phyloP scores from a whole-genome alignment of 2,329 filamentous ascomycete genomes.

The Trichoderma brevicompactum region DNA sequence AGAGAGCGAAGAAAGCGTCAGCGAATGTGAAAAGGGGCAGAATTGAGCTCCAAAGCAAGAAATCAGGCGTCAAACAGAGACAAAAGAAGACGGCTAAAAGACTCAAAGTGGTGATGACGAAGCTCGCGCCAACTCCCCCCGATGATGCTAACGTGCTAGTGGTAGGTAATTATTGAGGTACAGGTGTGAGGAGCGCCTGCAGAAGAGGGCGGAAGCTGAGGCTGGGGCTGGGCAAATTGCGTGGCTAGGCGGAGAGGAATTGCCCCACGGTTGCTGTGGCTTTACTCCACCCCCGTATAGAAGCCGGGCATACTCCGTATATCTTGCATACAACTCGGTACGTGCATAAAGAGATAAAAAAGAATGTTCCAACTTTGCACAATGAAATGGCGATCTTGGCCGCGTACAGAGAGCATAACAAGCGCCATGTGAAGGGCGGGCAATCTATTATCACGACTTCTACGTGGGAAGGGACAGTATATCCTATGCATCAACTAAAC shows the following conservation, averaged over 20 bases:
- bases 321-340: conserved; percentile 10
- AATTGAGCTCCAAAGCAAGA: conserved; percentile 19
- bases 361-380: no score
- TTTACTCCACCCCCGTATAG: background rate
- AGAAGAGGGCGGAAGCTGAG: background rate
- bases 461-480: no score
- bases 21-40: background rate
- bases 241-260: conserved; percentile 26
- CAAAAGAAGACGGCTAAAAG: conserved; percentile 18
- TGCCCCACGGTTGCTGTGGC: conserved; percentile 27
- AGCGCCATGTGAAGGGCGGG: background rate
- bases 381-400: no score
- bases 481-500: no score
- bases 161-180: conserved; percentile 16
- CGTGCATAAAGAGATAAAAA: background rate
- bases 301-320: background rate
- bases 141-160: conserved; percentile 24
- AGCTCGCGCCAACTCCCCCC: conserved; percentile 29
- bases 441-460: background rate
- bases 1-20: conserved; percentile 5
- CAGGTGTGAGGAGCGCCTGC: conserved; percentile 19
- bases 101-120: conserved; percentile 29
- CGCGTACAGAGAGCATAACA: background rate
- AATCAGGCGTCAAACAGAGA: conserved; percentile 24
- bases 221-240: conserved; percentile 31